Conservation (phyloP, 108 stramenopile genomes). For the Conticribra weissflogii region DNA sequence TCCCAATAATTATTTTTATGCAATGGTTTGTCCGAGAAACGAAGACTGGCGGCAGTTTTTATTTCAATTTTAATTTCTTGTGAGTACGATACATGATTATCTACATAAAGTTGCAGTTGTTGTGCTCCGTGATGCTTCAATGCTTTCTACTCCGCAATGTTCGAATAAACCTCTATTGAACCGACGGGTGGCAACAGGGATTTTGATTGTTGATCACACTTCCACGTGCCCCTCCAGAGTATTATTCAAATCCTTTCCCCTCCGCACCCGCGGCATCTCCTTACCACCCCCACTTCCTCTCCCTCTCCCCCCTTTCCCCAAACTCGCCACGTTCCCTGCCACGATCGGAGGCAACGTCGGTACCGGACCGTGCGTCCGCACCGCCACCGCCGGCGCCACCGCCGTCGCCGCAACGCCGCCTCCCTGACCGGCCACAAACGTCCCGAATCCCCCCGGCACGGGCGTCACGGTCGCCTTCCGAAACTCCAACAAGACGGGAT, state of each 20-base stretch:
- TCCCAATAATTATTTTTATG: no score
- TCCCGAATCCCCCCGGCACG: constrained; percentile 14
- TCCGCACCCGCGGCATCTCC: constrained; percentile 7
- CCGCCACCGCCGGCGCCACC: not conserved
- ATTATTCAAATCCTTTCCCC: constrained; percentile 19
- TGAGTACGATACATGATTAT: no score
- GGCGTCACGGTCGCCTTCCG: constrained; percentile 60
- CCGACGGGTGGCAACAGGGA: no score
- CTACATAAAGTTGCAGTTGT: no score
- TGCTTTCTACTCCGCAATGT: no score
- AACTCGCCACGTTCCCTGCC: not conserved
- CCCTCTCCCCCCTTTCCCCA: constrained; percentile 2
- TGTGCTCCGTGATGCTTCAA: no score
- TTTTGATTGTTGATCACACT: not conserved
- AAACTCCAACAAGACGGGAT: constrained; percentile 83
- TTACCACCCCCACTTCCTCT: not conserved
- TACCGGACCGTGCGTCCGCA: not conserved
- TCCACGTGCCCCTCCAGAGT: not conserved
- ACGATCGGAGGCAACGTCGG: constrained; percentile 3
- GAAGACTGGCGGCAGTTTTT: no score
- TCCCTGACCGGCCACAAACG: constrained; percentile 16
- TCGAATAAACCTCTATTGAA: no score
- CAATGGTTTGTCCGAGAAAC: no score
- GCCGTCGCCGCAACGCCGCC: not conserved
- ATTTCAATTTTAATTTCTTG: no score